Conservation (phyloP, 352 stramenopile species). For the Blastocystis sp. region DNA sequence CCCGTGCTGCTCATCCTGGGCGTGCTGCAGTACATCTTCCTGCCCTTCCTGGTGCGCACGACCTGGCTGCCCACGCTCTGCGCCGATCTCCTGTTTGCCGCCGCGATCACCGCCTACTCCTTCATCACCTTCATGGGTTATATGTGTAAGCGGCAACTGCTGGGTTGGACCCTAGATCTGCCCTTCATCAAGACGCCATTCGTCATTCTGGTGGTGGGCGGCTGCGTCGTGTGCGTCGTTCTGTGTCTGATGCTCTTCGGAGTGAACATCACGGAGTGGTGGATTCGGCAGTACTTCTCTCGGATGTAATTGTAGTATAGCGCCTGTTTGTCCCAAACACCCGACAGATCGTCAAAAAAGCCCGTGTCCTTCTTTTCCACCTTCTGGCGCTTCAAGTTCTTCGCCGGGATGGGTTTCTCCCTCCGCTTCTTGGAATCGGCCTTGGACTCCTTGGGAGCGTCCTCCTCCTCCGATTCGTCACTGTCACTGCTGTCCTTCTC, state of each 20-base stretch:
- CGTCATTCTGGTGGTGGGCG: slow-evolving; percentile 51
- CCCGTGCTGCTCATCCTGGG: slow-evolving; percentile 91
- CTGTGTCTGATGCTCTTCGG: slow-evolving; percentile 42
- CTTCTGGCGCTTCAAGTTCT: slow-evolving; percentile 57
- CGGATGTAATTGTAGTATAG: slow-evolving; percentile 8
- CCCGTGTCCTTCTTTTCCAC: slow-evolving; percentile 1
- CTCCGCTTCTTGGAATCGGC: neutral
- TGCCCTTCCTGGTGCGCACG: slow-evolving; percentile 85
- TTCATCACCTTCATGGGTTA: slow-evolving; percentile 97
- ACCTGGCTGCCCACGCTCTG: slow-evolving; percentile 84
- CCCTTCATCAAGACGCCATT: slow-evolving; percentile 48
- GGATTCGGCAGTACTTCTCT: slow-evolving; percentile 13
- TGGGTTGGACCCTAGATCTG: slow-evolving; percentile 22
- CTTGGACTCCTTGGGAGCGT: neutral
- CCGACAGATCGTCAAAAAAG: slow-evolving; percentile 55
- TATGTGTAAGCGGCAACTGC: slow-evolving; percentile 76
- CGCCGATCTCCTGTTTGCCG: slow-evolving; percentile 88
- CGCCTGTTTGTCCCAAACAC: slow-evolving; percentile 3
- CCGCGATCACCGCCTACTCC: slow-evolving; percentile 89
- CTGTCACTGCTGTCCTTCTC: slow-evolving; percentile 18
- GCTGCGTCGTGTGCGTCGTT: slow-evolving; percentile 2
- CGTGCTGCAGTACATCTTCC: slow-evolving; percentile 88
- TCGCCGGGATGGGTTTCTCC: neutral
- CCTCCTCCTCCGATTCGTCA: slow-evolving; percentile 12
- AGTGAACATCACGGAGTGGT: slow-evolving; percentile 43